phyloP scores from a whole-genome alignment of 345 rosid genomes.

The Citrus australasica region DNA sequence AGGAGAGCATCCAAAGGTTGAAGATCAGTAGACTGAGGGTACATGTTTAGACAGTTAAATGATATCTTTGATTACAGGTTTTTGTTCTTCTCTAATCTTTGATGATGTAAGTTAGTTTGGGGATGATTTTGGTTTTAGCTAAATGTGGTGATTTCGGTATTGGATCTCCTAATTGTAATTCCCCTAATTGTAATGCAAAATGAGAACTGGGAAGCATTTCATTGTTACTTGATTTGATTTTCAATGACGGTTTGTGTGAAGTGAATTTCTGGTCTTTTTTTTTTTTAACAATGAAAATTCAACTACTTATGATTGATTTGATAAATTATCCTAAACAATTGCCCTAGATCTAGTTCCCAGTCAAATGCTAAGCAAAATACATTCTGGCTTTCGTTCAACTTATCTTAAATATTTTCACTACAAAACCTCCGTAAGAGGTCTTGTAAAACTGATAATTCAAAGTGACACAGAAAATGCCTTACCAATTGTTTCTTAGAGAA shows the following conservation, averaged over 20 bases:
- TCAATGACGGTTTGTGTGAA: background rate
- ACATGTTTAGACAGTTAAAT: conserved; percentile 8
- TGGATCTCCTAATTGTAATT: background rate
- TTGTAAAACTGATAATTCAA: background rate
- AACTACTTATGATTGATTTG: background rate
- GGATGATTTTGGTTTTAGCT: background rate
- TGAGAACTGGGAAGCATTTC: background rate
- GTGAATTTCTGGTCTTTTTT: background rate
- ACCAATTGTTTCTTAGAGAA: background rate
- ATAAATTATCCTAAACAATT: background rate
- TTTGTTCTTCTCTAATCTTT: background rate
- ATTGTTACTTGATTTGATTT: background rate
- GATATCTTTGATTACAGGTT: background rate
- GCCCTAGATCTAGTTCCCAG: too few relatives aligned
- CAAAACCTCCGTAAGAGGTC: background rate
- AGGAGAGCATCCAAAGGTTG: conserved; percentile 10
- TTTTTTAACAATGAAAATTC: background rate
- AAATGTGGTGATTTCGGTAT: background rate
- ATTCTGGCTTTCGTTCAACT: background rate
- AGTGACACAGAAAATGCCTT: background rate
- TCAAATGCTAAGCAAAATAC: background rate
- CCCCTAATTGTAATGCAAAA: background rate
- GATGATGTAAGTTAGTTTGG: background rate
- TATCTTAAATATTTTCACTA: background rate
- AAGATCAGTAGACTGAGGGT: conserved; percentile 9